Base-by-base conservation (phyloP, 2,329 filamentous ascomycete genomes). In the Alternaria longipes region DNA sequence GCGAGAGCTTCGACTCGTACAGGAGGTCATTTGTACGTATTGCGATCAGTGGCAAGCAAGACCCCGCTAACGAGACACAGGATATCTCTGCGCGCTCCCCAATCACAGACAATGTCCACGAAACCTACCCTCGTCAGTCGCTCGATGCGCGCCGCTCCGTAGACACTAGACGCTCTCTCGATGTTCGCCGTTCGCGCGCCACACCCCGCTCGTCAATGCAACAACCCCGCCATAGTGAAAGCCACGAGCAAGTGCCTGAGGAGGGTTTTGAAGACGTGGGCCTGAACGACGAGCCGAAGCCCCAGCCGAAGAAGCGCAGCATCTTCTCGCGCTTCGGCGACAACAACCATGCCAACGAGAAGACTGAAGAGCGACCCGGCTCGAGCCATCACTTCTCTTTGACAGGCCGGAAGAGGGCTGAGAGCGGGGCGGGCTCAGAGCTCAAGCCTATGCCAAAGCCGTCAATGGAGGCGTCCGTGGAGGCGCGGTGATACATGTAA, bases 1-100 rank as follows among this genome's bases (percentile, higher is more conserved):
- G 94, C 73, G 95, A 98, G 81, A 97, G 94, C 2, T 98, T 98
- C 75, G 95, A 98, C 78, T 97, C 94, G 3, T 98, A 98, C 81
- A 87, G 95, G 65, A 89, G 95, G 73, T 97, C 94, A 66, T 98
- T 98, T 83, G 94, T 97, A 86, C 70, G 90, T 84, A 50, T 51
- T 40, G 58, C 44, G 38, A 41, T 34, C 26, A 8, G 18, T 28
- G 24, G 8, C 36, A 40, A 42, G 45, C 36, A 60, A 47, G 36
- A 59, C 59, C 61, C 66, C 60, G 56, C 68, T 77, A 53, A 36
- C 20, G 28, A 30, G 14, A 86, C 88, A 65, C 16, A 97, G 94
- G 94, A 98, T 76, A 96, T 98, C 62, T 94, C 91, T 51, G 94
- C 94, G 40, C 89, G 90, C 65, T 95, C 93, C 40, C 94, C 93